Percentiles rank a stretch among this genome's conserved stretches.
These are phyloP conservation scores for Populus ilicifolia DNA, from an alignment of 345 rosid species.

Conservation along the genomic window DNA sequence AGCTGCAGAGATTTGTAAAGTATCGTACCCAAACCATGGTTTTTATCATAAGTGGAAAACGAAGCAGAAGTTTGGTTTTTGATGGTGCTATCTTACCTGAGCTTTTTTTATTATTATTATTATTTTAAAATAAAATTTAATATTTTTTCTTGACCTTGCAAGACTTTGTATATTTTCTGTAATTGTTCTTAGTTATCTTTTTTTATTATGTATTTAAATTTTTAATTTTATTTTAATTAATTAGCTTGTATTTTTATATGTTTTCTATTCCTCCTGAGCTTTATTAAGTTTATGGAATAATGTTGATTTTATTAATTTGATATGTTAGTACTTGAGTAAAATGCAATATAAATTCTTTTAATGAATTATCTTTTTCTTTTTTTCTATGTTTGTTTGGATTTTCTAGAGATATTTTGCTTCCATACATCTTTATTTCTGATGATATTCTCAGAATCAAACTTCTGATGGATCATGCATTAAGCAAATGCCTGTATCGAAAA, in stretches of 20 bases:
- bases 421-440: too few relatives aligned
- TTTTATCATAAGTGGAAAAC: not conserved
- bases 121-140: not conserved
- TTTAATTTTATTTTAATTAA: not conserved
- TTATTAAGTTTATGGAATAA: not conserved
- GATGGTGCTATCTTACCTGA: slow-evolving; percentile 54
- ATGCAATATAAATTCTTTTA: too few relatives aligned
- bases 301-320: too few relatives aligned
- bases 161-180: not conserved
- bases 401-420: not conserved
- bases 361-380: too few relatives aligned
- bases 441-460: too few relatives aligned
- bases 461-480: too few relatives aligned
- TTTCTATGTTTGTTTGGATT: not conserved
- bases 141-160: slow-evolving; percentile 32
- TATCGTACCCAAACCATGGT: not conserved
- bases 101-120: slow-evolving; percentile 26
- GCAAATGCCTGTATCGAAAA: too few relatives aligned
- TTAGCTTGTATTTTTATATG: not conserved
- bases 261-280: slow-evolving; percentile 22
- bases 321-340: too few relatives aligned
- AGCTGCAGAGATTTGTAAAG: not conserved
- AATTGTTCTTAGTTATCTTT: accelerated
- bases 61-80: not conserved
- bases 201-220: accelerated